Base-by-base conservation (phyloP, 176 grass and related monocot species). In the Aegilops tauschii region DNA sequence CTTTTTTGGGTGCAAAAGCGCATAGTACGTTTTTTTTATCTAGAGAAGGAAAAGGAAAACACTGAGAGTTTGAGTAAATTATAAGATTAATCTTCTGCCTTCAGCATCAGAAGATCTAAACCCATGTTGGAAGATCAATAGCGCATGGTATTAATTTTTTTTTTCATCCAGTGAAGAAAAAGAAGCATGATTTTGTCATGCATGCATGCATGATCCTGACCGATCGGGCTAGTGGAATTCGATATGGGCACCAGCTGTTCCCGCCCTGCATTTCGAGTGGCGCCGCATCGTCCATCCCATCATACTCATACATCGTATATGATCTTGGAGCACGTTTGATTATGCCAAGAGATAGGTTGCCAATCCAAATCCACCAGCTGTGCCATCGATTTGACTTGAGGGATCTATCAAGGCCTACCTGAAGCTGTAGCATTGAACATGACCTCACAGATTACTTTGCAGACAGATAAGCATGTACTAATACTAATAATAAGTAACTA, bases 301-400 rank as follows among this genome's bases (percentile, higher is more conserved):
- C 52, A 54, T 80, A 54, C 34, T 45, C 52, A 54, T 80, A 54
- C 34, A 40, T 32, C 71, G 23, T 52, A 52, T 17, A 52, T n/a
- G 8, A 34, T 40, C 77, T 64, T 78, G 9, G 12, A 42, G 16
- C 79, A 65, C 50, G 20, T 56, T 47, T 1, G 6, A 4, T 31
- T 32, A 13, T 68, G 79, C 62, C 4, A 9, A 71, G 13, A 49
- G 47, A 50, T 52, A 0, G 14, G 0, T 52, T 63, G 65, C 29
- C 69, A 84, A 35, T 80, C 66, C 40, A 73, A 65, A 64, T 79
- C 74, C 40, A 84, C 59, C 28, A 77, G 50, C 47, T 56, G 73
- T 54, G 52, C 20, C 44, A 76, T 77, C 14, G 17, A 76, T 76
- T 50, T 76, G 73, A 77, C 47, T 31, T 18, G 16, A 28, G 73